Percentiles rank a stretch among this genome's conserved stretches.
phyloP scores from a whole-genome alignment of 306 rosid genomes.

The Sindora glabra region DNA sequence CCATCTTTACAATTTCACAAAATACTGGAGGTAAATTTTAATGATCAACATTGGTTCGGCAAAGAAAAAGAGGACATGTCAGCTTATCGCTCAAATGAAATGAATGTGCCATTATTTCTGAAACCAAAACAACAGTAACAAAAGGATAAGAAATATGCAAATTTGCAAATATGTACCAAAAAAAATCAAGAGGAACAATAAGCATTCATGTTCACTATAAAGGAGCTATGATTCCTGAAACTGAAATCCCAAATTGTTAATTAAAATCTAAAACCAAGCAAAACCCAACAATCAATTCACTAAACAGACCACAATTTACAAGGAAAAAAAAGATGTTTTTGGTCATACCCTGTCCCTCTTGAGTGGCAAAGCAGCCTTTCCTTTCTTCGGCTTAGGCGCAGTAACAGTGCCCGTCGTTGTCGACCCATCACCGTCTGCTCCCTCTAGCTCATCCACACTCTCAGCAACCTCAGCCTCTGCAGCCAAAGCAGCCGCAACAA shows the following conservation, averaged over 20 bases:
- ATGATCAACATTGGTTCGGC: too few species aligned
- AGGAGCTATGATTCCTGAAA: background rate
- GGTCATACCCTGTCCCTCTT: slow-evolving; percentile 78
- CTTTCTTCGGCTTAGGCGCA: slow-evolving; percentile 63
- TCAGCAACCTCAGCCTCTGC: slow-evolving; percentile 50
- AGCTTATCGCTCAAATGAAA: too few species aligned
- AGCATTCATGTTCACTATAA: background rate
- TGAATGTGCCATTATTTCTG: background rate
- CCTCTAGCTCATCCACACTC: slow-evolving; percentile 31
- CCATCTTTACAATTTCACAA: background rate
- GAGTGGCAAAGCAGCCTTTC: slow-evolving; percentile 84
- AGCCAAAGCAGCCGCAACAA: slow-evolving; percentile 43
- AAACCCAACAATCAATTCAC: background rate
- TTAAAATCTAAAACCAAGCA: slow-evolving; percentile 12
- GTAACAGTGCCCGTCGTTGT: background rate
- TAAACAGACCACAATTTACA: background rate
- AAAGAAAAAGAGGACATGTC: too few species aligned
- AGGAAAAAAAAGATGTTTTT: background rate
- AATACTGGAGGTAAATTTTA: too few species aligned
- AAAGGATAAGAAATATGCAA: background rate
- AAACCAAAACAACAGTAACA: background rate
- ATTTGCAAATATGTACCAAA: too few species aligned
- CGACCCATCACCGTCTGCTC: slow-evolving; percentile 16
- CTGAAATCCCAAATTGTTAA: background rate
- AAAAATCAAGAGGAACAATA: background rate